Evolutionary conservation across 2,329 filamentous ascomycete species (phyloP), one percentile per base, ranked within the genome.

Genomic region (Trichoderma arundinaceum): DNA sequence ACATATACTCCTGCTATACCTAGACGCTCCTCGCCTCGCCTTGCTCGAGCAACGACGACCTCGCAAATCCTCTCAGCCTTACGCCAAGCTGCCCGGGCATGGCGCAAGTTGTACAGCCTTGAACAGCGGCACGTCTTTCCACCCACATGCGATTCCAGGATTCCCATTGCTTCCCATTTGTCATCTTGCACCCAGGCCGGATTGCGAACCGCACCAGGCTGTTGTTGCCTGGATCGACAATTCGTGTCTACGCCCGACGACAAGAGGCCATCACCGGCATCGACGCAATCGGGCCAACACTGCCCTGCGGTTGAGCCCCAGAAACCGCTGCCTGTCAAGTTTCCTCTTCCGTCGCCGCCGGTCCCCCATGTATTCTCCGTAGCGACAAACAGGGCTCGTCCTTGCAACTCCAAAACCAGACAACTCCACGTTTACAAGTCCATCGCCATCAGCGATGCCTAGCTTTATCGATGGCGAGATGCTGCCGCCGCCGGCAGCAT

Each of bases 401-500:
- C 62, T 65, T 67, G 62, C 49, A 38, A 28, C 22, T 28, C 22
- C 22, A 54, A 48, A 43, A 22, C 22, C n/a, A 12, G 46, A 39
- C 3, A 38, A 44, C 49, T 35, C 19, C 8, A n/a, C 59, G 35
- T 39, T 32, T 15, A 54, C 15, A 32, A 7, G 28, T 52, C 43
- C 58, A 28, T 53, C 28, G 48, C 41, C 54, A 56, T 44, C 56
- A 69, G 71, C 64, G 66, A 78, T 77, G 76, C 68, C 74, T 62
- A 68, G 70, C 66, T 70, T 70, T 53, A 69, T 72, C 65, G 75
- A 78, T 64, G 77, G 77, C 66, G 77, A 80, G 41, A 79, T 79
- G 73, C 73, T 81, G 32, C 78, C 80, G 39, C 78, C 80, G 68
- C 77, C 81, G 53, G 77, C 77, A 72, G 74, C 72, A 38, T 72